Conservation (phyloP, 2,329 filamentous ascomycete genomes). For the Ophiostoma sp. region DNA sequence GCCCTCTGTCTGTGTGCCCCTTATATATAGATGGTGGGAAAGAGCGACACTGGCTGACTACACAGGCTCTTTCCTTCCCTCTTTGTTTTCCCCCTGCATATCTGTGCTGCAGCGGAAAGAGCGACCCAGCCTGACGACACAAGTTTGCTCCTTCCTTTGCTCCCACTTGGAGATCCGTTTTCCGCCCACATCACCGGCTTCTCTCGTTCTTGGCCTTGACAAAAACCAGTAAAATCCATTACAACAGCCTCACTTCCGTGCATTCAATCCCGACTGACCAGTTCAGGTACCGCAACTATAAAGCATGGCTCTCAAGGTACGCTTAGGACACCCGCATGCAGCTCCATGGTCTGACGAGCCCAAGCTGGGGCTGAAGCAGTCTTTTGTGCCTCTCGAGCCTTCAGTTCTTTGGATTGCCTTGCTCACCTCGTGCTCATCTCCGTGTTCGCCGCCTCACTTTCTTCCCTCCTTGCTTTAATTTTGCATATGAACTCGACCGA, state of each 20-base stretch:
- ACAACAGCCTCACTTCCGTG: background rate
- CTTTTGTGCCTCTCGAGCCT: no score
- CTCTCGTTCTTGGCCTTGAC: background rate
- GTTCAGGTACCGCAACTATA: background rate
- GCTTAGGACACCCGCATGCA: background rate
- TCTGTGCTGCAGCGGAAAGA: background rate
- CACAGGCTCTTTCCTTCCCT: background rate
- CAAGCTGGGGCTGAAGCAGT: background rate
- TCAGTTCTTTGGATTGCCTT: no score
- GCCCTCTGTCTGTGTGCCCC: background rate
- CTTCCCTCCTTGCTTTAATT: background rate
- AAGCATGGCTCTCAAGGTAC: conserved; percentile 7
- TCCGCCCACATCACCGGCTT: background rate
- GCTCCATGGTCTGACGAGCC: background rate
- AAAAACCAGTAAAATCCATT: background rate
- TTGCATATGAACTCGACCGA: no score
- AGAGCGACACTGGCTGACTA: background rate
- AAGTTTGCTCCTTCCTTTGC: background rate
- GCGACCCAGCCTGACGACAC: background rate
- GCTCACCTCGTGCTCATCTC: no score
- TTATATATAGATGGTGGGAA: background rate
- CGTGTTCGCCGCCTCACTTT: background rate
- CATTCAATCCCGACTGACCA: background rate
- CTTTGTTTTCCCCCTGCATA: no score
- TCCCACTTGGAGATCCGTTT: background rate